Evolutionary conservation across 495 filamentous ascomycete genomes (phyloP), one percentile per base, ranked within the genome.

Genomic region (Haplographium delicatum): DNA sequence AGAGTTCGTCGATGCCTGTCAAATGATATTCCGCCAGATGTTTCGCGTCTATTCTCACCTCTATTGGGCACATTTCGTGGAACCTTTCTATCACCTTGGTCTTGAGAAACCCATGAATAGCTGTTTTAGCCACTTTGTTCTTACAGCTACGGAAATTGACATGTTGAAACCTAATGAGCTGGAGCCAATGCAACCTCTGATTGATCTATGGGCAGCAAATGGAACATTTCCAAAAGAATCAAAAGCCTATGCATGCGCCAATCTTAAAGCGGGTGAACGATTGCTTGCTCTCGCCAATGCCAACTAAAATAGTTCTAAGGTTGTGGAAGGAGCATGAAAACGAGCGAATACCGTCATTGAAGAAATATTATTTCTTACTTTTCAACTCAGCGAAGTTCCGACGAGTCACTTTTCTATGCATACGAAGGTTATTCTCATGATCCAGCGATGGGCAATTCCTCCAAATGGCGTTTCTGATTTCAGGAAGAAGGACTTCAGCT

Each of bases 1-100:
- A 59, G 83, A 83, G 20, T 94, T 94, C 65, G 79, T 89, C 60
- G 78, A 84, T 56, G 88, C 95, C 57, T 87, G 86, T 71, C 84
- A 88, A 67, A 89, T 83, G 53, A 91, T 95, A 59, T 94, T 91
- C 76, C 83, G 90, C 56, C 91, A 96, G 69, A 96, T 96, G 85
- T 93, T 95, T 76, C 89, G 91, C 30, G 89, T 91, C 65, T 96
- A 96, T 58, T 85, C 89, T 27, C 91, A 96, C 69, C 74, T 91
- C 23, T 91, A 91, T 72, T 88, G 88, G 73, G 80, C 82, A 6
- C 87, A 91, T 69, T 91, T 84, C 72, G 61, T 83, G 47, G 84
- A 89, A 43, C 86, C 86, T 8, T 88, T 88, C 68, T 91, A 86
- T 72, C 85, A 91, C 59, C 76, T 91, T 48, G 86, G 82, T 68